Evolutionary conservation across 2,329 filamentous ascomycete genomes (phyloP).

Genomic region (Microsporum canis): DNA sequence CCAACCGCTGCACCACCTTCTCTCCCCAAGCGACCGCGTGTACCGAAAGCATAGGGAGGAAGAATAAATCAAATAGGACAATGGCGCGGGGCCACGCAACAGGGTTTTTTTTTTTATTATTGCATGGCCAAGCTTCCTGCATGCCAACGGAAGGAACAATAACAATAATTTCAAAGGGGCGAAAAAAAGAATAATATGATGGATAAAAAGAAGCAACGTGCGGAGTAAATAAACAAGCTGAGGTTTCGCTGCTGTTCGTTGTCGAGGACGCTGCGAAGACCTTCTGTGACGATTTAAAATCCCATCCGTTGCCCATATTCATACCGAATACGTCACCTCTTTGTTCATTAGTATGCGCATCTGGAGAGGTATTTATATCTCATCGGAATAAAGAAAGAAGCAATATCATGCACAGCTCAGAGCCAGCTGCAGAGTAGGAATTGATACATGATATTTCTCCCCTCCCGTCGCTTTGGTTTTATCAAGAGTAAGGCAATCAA

Average conservation of each 20-base stretch:
- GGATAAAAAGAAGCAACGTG: background rate
- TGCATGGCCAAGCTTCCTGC: background rate
- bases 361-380: background rate
- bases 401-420: background rate
- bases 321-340: background rate
- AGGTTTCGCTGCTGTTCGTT: background rate
- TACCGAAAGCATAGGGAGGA: background rate
- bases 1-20: background rate
- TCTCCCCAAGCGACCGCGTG: background rate
- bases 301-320: background rate
- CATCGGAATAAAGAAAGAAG: background rate
- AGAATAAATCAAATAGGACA: background rate
- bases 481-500: constrained; percentile 27
- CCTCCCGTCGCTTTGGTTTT: background rate
- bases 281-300: constrained; percentile 1
- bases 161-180: background rate
- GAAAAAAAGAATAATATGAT: background rate
- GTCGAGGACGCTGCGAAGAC: background rate
- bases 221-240: background rate
- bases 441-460: background rate
- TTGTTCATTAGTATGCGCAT: background rate
- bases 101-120: background rate
- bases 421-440: background rate
- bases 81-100: background rate
- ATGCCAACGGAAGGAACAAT: background rate